Percentiles rank a stretch among this genome's conserved stretches.
Evolutionary conservation across 2,329 filamentous ascomycete genomes (phyloP).

Genomic region (Xylariaceae sp.): DNA sequence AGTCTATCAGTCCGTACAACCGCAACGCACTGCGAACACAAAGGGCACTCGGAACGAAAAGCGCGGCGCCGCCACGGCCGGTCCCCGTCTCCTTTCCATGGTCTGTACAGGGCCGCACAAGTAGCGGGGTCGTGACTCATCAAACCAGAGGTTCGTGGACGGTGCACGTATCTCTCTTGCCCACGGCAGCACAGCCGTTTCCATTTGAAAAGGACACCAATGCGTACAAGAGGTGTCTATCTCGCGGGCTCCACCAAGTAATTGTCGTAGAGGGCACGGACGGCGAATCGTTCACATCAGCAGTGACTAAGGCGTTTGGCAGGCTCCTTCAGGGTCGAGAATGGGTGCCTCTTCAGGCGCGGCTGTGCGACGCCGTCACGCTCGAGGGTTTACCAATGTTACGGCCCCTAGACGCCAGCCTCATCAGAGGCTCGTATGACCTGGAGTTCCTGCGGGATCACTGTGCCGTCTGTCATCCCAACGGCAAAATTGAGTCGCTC

Average conservation of each 20-base stretch:
- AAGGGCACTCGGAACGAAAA: constrained; percentile 10
- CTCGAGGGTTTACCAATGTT: constrained; percentile 57
- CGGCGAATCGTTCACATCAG: constrained; percentile 45
- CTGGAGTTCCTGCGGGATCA: constrained; percentile 48
- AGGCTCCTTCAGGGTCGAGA: constrained; percentile 45
- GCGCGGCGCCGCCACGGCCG: constrained; percentile 9
- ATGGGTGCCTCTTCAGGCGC: constrained; percentile 58
- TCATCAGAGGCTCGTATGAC: constrained; percentile 44
- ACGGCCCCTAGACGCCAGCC: constrained; percentile 44
- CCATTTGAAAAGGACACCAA: constrained; percentile 60
- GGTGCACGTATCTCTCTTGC: constrained; percentile 56
- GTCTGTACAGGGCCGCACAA: background rate
- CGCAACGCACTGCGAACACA: background rate
- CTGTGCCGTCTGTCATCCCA: constrained; percentile 53
- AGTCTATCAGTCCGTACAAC: background rate
- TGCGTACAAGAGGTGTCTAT: constrained; percentile 58
- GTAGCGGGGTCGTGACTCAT: background rate
- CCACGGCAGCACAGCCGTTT: constrained; percentile 50
- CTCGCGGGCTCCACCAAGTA: constrained; percentile 56
- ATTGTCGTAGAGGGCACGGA: constrained; percentile 49
- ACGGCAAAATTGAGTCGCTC: constrained; percentile 54
- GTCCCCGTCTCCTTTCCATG: background rate
- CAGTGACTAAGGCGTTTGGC: constrained; percentile 48
- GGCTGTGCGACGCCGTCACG: constrained; percentile 52
- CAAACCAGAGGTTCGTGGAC: constrained; percentile 42